Evolutionary conservation across 768 basidiomycete species (phyloP), one percentile per base, ranked within the genome.

Genomic region (Hebeloma cylindrosporum): DNA sequence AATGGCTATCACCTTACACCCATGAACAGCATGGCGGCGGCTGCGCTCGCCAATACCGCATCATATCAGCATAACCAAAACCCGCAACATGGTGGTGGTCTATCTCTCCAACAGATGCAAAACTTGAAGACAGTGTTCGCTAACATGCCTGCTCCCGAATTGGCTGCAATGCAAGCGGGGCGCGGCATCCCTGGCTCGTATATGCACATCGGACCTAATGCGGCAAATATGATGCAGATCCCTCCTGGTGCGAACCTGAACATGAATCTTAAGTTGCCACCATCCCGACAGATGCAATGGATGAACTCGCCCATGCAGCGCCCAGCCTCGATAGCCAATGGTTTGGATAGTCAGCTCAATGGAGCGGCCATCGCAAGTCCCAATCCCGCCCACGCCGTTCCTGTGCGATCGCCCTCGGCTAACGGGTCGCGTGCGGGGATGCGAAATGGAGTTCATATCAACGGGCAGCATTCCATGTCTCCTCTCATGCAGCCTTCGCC

Each of bases 41-140:
- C 62, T 9, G 61, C 60, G n/a, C 57, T 69, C 10, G 54, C 71
- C 18, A 77, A 53, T 34, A 35, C 47, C 35, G n/a, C n/a, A n/a
- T n/a, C n/a, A n/a, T n/a, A n/a, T n/a, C n/a, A n/a, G n/a, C n/a
- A n/a, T n/a, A n/a, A n/a, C n/a, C n/a, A n/a, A n/a, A n/a, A 58
- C 45, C 57, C 65, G 39, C 71, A 68, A 34, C 63, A n/a, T n/a
- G 68, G 67, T 2, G 43, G 46, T 14, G 56, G 54, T 9, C 59
- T 85, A 33, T 78, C 70, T 25, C 47, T 67, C 14, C 83, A 85
- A 47, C 82, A 84, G 54, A 66, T 84, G 60, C 80, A 82, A 59
- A 74, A 68, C 43, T 54, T 84, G 30, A 83, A 83, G 63, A 64
- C 75, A 7, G 78, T 75, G 3, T 76, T 82, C 45, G 75, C 74